Base-by-base conservation (phyloP, 108 stramenopile species). In the Nitzschia sp. region DNA sequence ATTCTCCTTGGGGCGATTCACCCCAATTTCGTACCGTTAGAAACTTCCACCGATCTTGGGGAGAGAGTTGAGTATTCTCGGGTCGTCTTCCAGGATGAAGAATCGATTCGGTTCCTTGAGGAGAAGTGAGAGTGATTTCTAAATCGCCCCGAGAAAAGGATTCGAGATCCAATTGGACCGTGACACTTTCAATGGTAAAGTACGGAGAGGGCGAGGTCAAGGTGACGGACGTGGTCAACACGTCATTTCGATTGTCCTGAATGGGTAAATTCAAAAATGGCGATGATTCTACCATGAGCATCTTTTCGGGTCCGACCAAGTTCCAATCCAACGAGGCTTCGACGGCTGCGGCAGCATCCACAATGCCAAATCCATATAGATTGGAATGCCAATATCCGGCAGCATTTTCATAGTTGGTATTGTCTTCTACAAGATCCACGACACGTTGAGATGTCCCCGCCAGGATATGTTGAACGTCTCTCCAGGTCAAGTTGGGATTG, bases 401-500 rank as follows among this genome's bases (percentile, higher is more conserved):
- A n/a, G 36, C 71, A 44, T 83, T 83, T 2, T 35, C 35, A 1
- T 17, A 45, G 28, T 55, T 50, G 13, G 65, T 66, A 9, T 55
- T 32, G 33, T 74, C 68, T 26, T 53, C 29, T 0, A 35, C 4
- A 19, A 72, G 46, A 23, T 56, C 22, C 21, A 25, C 35, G 1
- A 75, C 75, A 30, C 30, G 68, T 31, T 68, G 48, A 2, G 76
- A 46, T 46, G 69, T 78, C 1, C 47, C 46, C 3, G 78, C 82
- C 1, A 83, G 21, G 41, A 83, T 73, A 21, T 62, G 63, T 55
- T 83, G 82, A 5, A 83, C 82, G 66, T 83, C 82, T 32, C 82
- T 50, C 78, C 78, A 83, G 11, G 62, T 44, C 16, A 83, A 75
- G 15, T 68, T 36, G 0, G 75, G 71, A 54, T 83, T 83, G 23